phyloP scores from a whole-genome alignment of 1,139 yeast species.

The Saccharomycopsis hybrid region DNA sequence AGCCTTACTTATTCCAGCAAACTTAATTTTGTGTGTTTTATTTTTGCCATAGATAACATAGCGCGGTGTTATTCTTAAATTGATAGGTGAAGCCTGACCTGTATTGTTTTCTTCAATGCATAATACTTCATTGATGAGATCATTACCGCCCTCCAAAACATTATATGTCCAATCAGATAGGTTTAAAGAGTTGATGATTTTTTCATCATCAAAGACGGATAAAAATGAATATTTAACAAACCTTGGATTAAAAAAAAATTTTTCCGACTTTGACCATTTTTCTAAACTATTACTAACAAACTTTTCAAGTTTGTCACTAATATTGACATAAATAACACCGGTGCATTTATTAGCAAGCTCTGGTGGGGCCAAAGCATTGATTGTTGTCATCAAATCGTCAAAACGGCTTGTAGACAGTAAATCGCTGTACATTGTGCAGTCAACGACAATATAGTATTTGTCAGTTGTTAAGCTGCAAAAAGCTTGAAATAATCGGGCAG shows the following conservation, averaged over 20 bases:
- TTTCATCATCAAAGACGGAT: slow-evolving; percentile 13
- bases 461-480: slow-evolving; percentile 74
- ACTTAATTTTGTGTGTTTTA: slow-evolving; percentile 5
- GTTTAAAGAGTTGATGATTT: slow-evolving; percentile 18
- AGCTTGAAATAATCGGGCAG: slow-evolving; percentile 60
- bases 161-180: slow-evolving; percentile 13
- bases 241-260: slow-evolving; percentile 11
- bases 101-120: not conserved
- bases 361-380: slow-evolving; percentile 10
- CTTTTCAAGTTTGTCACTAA: slow-evolving; percentile 10
- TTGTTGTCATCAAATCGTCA: not conserved
- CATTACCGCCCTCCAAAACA: slow-evolving; percentile 12
- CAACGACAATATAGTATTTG: slow-evolving; percentile 57
- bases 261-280: not conserved
- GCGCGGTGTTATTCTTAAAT: slow-evolving; percentile 9
- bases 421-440: slow-evolving; percentile 56
- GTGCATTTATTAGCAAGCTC: slow-evolving; percentile 13
- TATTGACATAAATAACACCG: slow-evolving; percentile 17
- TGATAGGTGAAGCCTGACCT: slow-evolving; percentile 2
- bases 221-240: slow-evolving; percentile 11
- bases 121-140: slow-evolving; percentile 9
- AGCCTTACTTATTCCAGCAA: slow-evolving; percentile 11
- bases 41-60: slow-evolving; percentile 13
- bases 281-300: not conserved
- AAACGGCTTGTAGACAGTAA: slow-evolving; percentile 22